phyloP scores from a whole-genome alignment of 208 protist genomes.

The Trypanosoma caninum region DNA sequence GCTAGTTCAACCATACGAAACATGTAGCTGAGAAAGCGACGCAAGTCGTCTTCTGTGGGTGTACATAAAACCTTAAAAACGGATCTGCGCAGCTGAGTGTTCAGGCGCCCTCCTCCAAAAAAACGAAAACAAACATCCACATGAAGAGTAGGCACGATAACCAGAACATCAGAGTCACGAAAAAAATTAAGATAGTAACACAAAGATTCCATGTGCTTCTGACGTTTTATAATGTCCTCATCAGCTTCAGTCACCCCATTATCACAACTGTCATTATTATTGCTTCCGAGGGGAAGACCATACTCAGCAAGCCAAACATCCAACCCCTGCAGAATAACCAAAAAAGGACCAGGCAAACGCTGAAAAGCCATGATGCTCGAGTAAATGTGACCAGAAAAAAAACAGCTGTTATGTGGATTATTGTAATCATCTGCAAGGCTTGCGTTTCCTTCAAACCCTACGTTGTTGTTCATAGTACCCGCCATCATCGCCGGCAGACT shows the following conservation, averaged over 20 bases:
- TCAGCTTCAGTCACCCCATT: not conserved
- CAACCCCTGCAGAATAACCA: slow-evolving; percentile 59
- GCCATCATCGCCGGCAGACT: not conserved
- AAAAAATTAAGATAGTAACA: slow-evolving; percentile 64
- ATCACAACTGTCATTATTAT: not conserved
- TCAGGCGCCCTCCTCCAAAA: slow-evolving; percentile 15
- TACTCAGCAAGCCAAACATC: slow-evolving; percentile 57
- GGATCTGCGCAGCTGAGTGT: slow-evolving; percentile 34
- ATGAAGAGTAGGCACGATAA: slow-evolving; percentile 43
- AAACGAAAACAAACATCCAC: slow-evolving; percentile 22
- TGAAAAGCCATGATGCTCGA: slow-evolving; percentile 47
- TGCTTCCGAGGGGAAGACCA: slow-evolving; percentile 6
- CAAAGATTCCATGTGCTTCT: slow-evolving; percentile 31
- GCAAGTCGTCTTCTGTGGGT: slow-evolving; percentile 39
- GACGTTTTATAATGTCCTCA: slow-evolving; percentile 17
- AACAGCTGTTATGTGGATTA: slow-evolving; percentile 6
- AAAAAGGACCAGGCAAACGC: slow-evolving; percentile 44
- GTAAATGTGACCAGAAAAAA: slow-evolving; percentile 51
- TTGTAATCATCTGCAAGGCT: not conserved
- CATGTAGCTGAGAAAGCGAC: slow-evolving; percentile 42
- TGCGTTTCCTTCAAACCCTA: not conserved
- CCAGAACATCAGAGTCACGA: slow-evolving; percentile 54
- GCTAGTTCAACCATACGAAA: slow-evolving; percentile 47
- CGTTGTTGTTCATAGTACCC: not conserved
- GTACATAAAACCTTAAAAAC: slow-evolving; percentile 15